Evolutionary conservation across 2,329 filamentous ascomycete species (phyloP).

Genomic region (Penicillium sp.): DNA sequence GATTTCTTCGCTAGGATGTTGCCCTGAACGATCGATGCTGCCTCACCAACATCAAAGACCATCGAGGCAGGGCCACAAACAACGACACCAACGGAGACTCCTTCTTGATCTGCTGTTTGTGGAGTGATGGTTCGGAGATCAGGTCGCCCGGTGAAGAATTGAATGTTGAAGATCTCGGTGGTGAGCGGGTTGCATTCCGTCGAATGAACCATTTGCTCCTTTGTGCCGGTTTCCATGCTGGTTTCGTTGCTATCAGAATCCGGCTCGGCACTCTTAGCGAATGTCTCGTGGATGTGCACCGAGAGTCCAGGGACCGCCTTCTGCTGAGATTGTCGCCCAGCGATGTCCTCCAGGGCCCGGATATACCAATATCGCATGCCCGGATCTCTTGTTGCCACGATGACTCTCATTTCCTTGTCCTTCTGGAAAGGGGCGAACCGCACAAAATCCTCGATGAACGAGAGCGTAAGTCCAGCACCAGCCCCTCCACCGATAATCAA

Average conservation of each 20-base stretch:
- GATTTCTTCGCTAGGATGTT: conserved; percentile 28
- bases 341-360: conserved; percentile 13
- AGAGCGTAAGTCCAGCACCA: conserved; percentile 50
- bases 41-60: conserved; percentile 43
- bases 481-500: conserved; percentile 53
- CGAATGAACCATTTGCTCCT: conserved; percentile 4
- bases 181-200: conserved; percentile 7
- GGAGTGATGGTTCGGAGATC: conserved; percentile 7
- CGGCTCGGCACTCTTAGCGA: neutral
- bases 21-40: conserved; percentile 42
- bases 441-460: conserved; percentile 36
- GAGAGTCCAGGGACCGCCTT: conserved; percentile 10
- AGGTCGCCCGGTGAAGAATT: conserved; percentile 11
- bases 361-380: conserved; percentile 16
- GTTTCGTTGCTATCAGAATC: conserved; percentile 3
- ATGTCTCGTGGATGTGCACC: conserved; percentile 16
- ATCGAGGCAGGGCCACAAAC: conserved; percentile 17
- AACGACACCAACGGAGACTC: conserved; percentile 11
- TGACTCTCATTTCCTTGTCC: conserved; percentile 11
- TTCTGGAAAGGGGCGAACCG: conserved; percentile 1
- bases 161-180: conserved; percentile 10
- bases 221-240: conserved; percentile 1
- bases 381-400: conserved; percentile 16
- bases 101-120: conserved; percentile 6
- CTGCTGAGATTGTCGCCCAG: conserved; percentile 6